phyloP scores from a whole-genome alignment of 768 basidiomycete genomes.

The Paxillus ammoniavirescens region DNA sequence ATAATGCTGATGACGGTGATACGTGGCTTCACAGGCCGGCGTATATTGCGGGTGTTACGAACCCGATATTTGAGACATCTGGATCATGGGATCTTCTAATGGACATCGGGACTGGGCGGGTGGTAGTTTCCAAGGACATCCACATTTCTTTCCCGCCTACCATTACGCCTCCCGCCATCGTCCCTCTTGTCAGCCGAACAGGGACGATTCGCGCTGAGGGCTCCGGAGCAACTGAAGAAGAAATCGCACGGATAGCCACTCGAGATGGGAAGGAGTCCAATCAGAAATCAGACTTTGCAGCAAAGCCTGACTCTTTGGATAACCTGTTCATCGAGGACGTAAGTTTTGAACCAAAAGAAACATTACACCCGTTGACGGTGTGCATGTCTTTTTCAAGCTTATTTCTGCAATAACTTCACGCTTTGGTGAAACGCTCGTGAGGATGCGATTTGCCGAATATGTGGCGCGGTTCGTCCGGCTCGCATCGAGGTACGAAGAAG shows the following conservation, averaged over 20 bases:
- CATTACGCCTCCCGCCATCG: constrained; percentile 38
- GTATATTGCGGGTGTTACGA: constrained; percentile 96
- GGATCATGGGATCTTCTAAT: constrained; percentile 92
- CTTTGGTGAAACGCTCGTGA: constrained; percentile 86
- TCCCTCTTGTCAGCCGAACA: constrained; percentile 50
- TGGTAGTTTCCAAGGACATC: constrained; percentile 88
- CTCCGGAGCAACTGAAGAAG: constrained; percentile 65
- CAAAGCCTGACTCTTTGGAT: constrained; percentile 65
- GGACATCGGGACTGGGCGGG: constrained; percentile 83
- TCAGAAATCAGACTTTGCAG: constrained; percentile 51
- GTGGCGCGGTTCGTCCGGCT: constrained; percentile 82
- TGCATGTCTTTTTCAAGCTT: constrained; percentile 50
- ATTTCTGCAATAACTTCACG: constrained; percentile 85
- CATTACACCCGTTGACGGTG: not conserved
- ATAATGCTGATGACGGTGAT: constrained; percentile 5
- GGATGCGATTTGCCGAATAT: constrained; percentile 89
- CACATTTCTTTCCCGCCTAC: constrained; percentile 51
- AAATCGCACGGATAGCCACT: constrained; percentile 53
- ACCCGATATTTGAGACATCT: constrained; percentile 90
- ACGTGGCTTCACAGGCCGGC: constrained; percentile 58
- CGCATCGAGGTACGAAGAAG: constrained; percentile 89
- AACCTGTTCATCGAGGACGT: constrained; percentile 94
- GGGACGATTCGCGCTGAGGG: constrained; percentile 66
- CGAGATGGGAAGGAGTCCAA: constrained; percentile 50
- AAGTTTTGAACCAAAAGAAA: constrained; percentile 25